Evolutionary conservation across 768 basidiomycete genomes (phyloP).

Genomic region (Boletus reticulatus): DNA sequence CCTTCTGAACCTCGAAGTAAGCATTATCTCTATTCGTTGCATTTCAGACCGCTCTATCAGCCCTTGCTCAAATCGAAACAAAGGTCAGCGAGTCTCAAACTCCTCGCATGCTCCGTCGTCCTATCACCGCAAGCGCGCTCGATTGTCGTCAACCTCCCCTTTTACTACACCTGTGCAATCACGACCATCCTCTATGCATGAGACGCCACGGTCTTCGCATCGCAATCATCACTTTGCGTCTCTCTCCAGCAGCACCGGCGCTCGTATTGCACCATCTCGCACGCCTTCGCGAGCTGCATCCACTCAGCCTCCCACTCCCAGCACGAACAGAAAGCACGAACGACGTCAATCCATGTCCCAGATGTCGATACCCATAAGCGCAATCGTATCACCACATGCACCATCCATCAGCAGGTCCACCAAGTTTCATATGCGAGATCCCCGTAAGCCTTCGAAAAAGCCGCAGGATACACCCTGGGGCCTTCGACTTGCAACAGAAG

Average conservation of each 20-base stretch:
- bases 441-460: slow-evolving; percentile 57
- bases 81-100: slow-evolving; percentile 54
- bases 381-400: slow-evolving; percentile 74
- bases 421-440: slow-evolving; percentile 80
- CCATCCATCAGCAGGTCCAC: slow-evolving; percentile 62
- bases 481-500: slow-evolving; percentile 53
- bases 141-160: slow-evolving; percentile 45
- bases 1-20: slow-evolving; percentile 55
- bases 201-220: slow-evolving; percentile 19
- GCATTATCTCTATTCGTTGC: slow-evolving; percentile 26
- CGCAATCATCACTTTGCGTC: slow-evolving; percentile 26
- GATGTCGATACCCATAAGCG: slow-evolving; percentile 76
- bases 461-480: slow-evolving; percentile 61
- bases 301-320: slow-evolving; percentile 28
- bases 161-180: slow-evolving; percentile 32
- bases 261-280: slow-evolving; percentile 26
- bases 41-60: slow-evolving; percentile 21
- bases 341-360: slow-evolving; percentile 60
- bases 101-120: slow-evolving; percentile 68
- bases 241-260: slow-evolving; percentile 36
- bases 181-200: slow-evolving; percentile 29
- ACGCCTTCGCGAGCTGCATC: slow-evolving; percentile 39
- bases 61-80: slow-evolving; percentile 25
- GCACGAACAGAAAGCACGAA: slow-evolving; percentile 28
- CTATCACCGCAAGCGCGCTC: slow-evolving; percentile 68